These are phyloP conservation scores for Hymenoscyphus linearis DNA, from an alignment of 2,329 filamentous ascomycete genomes.

Conservation along the genomic window DNA sequence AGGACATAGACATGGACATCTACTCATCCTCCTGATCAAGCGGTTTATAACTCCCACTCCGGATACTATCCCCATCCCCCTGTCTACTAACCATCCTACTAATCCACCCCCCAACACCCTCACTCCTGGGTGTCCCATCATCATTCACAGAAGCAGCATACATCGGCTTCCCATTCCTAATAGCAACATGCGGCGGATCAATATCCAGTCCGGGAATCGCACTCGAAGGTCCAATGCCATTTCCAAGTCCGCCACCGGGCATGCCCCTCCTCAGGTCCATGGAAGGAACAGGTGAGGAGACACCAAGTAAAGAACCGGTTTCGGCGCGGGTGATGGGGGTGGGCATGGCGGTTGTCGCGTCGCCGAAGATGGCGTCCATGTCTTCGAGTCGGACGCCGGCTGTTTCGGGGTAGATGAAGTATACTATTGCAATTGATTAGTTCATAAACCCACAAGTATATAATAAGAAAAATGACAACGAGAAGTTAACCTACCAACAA, in stretches of 20 bases:
- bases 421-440: conserved; percentile 59
- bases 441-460: no score
- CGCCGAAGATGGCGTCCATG: conserved; percentile 92
- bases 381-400: conserved; percentile 93
- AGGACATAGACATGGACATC: no score
- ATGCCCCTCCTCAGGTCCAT: conserved; percentile 60
- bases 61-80: conserved; percentile 30
- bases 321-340: conserved; percentile 76
- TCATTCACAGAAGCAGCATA: conserved; percentile 27
- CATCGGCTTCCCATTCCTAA: conserved; percentile 45
- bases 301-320: conserved; percentile 73
- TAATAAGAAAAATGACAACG: background rate
- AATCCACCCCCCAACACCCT: conserved; percentile 66
- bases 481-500: conserved; percentile 68
- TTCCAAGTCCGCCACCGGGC: conserved; percentile 26
- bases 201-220: conserved; percentile 79
- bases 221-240: conserved; percentile 51
- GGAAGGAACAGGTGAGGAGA: conserved; percentile 73
- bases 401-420: conserved; percentile 96
- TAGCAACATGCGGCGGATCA: conserved; percentile 63
- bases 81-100: conserved; percentile 56
- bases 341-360: conserved; percentile 76
- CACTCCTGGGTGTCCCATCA: conserved; percentile 21
- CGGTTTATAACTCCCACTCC: conserved; percentile 29
- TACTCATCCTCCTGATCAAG: conserved; percentile 39